Evolutionary conservation across 768 basidiomycete genomes (phyloP), one percentile per base, ranked within the genome.

Genomic region (Hypholoma sublateritium): DNA sequence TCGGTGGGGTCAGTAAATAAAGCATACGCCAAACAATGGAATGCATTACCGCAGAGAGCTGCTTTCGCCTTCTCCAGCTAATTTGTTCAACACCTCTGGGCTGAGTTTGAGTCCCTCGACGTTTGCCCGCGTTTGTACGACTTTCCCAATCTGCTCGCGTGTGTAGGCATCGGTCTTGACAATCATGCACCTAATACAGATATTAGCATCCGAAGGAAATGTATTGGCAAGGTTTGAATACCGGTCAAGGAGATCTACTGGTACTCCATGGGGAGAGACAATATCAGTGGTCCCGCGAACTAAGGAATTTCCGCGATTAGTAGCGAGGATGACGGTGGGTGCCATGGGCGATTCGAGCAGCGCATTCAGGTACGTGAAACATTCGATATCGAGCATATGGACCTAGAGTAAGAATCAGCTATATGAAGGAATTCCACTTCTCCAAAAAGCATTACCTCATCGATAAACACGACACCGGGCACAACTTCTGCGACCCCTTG

Each of bases 321-420:
- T 97, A 2, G 97, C 97, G 59, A 98, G 80, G 63, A 99, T 91
- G 24, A 99, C 96, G 4, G 97, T 97, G 0, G 97, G 97, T 3
- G 97, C 95, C 87, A 99, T 93, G 2, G 92, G 87, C 0, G 94
- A 95, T 72, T 98, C 97, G 45, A 99, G 82, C 8, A 98, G 83
- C 11, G 94, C 88, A 72, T 98, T 98, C 36, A 99, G 83, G 74
- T 96, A 99, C 4, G 97, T 98, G 78, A 98, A 99, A 72, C 95
- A 98, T 71, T 99, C 97, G 66, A 98, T 95, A 71, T 99, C 97
- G 58, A 99, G 86, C 96, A 98, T 98, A 75, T 99, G 97, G 21
- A 98, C 96, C 95, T 97, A 32, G 39, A n/a, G 47, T 24, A 59
- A 21, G 43, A 49, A 55, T 39, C 28, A 24, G 46, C 21, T 37